These are phyloP conservation scores for Penicillium crystallinum DNA, from an alignment of 495 filamentous ascomycete species.

Conservation along the genomic window DNA sequence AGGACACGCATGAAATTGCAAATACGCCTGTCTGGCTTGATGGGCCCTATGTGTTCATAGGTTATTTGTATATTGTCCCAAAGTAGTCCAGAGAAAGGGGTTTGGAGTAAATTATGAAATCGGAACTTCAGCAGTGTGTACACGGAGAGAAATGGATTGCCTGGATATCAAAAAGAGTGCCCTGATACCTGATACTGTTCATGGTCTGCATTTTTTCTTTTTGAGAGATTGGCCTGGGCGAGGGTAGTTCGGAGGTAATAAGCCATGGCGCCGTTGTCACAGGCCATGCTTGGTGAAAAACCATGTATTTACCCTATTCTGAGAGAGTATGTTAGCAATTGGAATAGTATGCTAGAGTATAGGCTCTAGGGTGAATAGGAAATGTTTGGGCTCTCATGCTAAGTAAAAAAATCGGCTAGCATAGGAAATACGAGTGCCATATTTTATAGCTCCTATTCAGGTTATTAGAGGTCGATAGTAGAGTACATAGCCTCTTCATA, in stretches of 20 bases:
- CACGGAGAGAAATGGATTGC: too few species aligned
- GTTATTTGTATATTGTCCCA: too few species aligned
- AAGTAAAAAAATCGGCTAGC: conserved; percentile 31
- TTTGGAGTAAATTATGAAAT: too few species aligned
- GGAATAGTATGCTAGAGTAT: conserved; percentile 40
- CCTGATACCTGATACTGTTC: too few species aligned
- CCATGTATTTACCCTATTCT: conserved; percentile 26
- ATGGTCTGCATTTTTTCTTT: conserved; percentile 40
- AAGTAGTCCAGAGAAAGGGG: too few species aligned
- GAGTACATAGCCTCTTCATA: too few species aligned
- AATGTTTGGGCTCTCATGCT: conserved; percentile 30
- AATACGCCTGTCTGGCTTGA: too few species aligned
- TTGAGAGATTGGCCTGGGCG: conserved; percentile 35
- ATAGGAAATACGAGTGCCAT: conserved; percentile 35
- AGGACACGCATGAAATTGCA: too few species aligned
- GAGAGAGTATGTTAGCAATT: conserved; percentile 32
- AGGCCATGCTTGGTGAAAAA: conserved; percentile 39
- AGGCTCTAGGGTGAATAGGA: conserved; percentile 34
- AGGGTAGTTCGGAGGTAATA: conserved; percentile 35
- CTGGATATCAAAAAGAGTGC: too few species aligned
- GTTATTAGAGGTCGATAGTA: not conserved
- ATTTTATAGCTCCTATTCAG: conserved; percentile 11
- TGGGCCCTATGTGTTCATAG: too few species aligned
- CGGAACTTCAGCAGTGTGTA: too few species aligned
- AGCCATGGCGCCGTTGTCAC: conserved; percentile 41